Conservation (phyloP, 352 stramenopile genomes). For the Phytophthora meadii region DNA sequence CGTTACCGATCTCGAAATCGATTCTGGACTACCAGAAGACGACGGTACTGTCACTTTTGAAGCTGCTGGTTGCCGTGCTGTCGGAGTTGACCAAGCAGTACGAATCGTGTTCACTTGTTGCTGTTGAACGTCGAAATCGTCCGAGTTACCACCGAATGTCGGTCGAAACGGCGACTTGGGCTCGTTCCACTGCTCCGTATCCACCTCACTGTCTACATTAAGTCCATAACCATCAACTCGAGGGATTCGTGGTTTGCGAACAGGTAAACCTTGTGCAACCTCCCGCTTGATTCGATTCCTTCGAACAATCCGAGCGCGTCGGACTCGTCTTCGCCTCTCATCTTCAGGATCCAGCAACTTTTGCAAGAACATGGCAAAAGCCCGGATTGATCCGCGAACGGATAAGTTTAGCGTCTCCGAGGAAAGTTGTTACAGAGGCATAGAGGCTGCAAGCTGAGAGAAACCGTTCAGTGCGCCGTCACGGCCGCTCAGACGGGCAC, state of each 20-base stretch:
- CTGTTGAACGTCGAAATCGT: slow-evolving; percentile 1
- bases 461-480: slow-evolving; percentile 25
- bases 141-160: slow-evolving; percentile 35
- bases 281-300: slow-evolving; percentile 72
- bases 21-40: slow-evolving; percentile 1
- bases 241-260: slow-evolving; percentile 24
- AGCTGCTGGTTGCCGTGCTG: background rate
- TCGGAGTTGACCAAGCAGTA: background rate
- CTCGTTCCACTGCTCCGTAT: slow-evolving; percentile 10
- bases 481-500: slow-evolving; percentile 27
- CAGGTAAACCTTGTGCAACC: slow-evolving; percentile 46
- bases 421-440: slow-evolving; percentile 22
- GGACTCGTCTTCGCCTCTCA: slow-evolving; percentile 42
- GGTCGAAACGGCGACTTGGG: slow-evolving; percentile 23
- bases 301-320: slow-evolving; percentile 63
- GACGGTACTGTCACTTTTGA: background rate
- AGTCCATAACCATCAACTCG: slow-evolving; percentile 15
- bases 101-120: slow-evolving; percentile 5
- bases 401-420: slow-evolving; percentile 41
- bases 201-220: slow-evolving; percentile 14
- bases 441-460: slow-evolving; percentile 9
- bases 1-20: background rate
- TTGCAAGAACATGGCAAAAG: slow-evolving; percentile 50
- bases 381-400: slow-evolving; percentile 15
- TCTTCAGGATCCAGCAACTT: slow-evolving; percentile 65